phyloP scores from a whole-genome alignment of 2,329 filamentous ascomycete species.

The Thermothelomyces thermophilus region DNA sequence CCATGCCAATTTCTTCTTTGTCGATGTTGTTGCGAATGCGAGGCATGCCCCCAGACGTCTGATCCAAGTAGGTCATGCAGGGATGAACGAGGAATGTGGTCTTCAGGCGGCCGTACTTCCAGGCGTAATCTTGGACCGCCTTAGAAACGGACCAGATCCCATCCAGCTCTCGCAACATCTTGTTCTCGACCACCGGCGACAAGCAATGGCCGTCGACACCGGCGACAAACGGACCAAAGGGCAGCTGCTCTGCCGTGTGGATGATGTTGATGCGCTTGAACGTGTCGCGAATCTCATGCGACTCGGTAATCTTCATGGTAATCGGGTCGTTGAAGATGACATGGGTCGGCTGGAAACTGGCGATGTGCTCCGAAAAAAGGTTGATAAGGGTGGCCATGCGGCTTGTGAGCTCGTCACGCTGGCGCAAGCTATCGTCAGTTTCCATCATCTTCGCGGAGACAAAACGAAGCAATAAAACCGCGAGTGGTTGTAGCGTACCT shows the following conservation, averaged over 20 bases:
- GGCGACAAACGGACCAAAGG: conserved; percentile 23
- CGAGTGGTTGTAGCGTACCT: conserved; percentile 13
- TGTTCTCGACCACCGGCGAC: conserved; percentile 17
- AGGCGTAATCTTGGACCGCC: conserved; percentile 23
- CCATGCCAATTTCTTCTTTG: conserved; percentile 24
- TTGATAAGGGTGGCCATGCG: conserved; percentile 16
- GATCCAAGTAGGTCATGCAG: conserved; percentile 20
- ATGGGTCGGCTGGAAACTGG: conserved; percentile 20
- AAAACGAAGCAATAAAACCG: too few species aligned
- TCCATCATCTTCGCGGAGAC: not conserved
- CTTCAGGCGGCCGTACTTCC: conserved; percentile 18
- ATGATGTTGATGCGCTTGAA: conserved; percentile 24
- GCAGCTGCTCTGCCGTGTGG: conserved; percentile 25
- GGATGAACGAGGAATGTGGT: conserved; percentile 24
- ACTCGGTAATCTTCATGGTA: conserved; percentile 23
- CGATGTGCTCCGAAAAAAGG: conserved; percentile 17
- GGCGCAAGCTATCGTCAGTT: not conserved
- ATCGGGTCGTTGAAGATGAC: conserved; percentile 25
- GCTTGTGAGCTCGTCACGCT: conserved; percentile 11
- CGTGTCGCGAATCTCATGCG: conserved; percentile 1
- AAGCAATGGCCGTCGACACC: conserved; percentile 23
- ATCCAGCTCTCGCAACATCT: conserved; percentile 20
- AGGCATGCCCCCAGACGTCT: conserved; percentile 14
- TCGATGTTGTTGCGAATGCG: conserved; percentile 21
- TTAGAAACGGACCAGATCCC: conserved; percentile 24